phyloP scores from a whole-genome alignment of 805 yeast species.

The Candida cerambycidarum region DNA sequence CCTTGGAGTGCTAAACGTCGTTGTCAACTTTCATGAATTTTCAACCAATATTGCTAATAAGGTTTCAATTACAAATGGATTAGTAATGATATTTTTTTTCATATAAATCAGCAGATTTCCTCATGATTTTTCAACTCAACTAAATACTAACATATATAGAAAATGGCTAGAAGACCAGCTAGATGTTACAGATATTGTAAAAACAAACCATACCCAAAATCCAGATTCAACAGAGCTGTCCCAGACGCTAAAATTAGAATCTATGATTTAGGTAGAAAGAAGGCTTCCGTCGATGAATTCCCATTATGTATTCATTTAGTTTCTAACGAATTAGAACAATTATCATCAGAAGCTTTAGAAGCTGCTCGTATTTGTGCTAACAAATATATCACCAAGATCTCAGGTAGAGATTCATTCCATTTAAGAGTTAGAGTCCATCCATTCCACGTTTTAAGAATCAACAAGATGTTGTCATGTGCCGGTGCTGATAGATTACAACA shows the following conservation, averaged over 20 bases:
- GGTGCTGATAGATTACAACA: constrained; percentile 99
- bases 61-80: background rate
- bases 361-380: constrained; percentile 99
- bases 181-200: constrained; percentile 99
- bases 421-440: constrained; percentile 99
- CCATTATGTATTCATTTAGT: constrained; percentile 99
- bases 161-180: constrained; percentile 99
- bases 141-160: constrained; percentile 34
- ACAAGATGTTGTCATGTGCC: constrained; percentile 99
- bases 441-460: constrained; percentile 99
- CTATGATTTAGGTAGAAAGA: constrained; percentile 99
- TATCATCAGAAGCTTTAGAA: constrained; percentile 99
- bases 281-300: constrained; percentile 99
- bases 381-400: constrained; percentile 96
- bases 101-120: background rate
- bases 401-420: constrained; percentile 99
- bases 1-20: too few species aligned
- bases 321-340: constrained; percentile 98
- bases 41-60: too few species aligned
- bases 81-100: constrained; percentile 2
- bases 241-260: constrained; percentile 99
- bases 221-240: constrained; percentile 99
- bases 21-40: background rate
- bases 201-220: constrained; percentile 99
- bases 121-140: background rate